Percentiles rank a stretch among this genome's conserved stretches.
phyloP scores from a whole-genome alignment of 306 rosid species.

The Amphicarpaea edgeworthii region DNA sequence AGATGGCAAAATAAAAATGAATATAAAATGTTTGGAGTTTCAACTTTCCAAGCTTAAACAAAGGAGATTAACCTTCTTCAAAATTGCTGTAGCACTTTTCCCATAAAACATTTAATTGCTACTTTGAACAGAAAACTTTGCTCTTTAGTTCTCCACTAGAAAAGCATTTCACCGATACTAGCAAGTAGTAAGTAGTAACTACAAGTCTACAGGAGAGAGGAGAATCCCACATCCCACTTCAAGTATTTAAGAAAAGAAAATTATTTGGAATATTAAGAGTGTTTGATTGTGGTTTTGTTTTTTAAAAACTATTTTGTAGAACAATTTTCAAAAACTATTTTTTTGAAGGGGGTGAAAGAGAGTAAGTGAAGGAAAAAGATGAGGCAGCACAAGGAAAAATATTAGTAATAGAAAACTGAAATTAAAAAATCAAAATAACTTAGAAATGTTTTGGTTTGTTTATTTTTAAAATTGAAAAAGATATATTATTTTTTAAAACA shows the following conservation, averaged over 20 bases:
- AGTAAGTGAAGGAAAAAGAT: neutral
- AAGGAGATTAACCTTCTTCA: neutral
- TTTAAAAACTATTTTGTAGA: neutral
- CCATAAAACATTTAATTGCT: conserved; percentile 12
- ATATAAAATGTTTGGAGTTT: neutral
- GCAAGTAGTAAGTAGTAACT: conserved; percentile 14
- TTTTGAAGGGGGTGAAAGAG: neutral
- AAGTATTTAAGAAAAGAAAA: conserved; percentile 24
- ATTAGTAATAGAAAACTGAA: neutral
- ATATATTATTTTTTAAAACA: too few relatives aligned
- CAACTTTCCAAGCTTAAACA: conserved; percentile 21
- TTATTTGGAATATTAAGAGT: neutral
- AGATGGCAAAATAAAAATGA: neutral
- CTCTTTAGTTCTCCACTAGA: conserved; percentile 18
- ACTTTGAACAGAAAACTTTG: conserved; percentile 16
- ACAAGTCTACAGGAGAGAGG: neutral
- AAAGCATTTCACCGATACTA: conserved; percentile 14
- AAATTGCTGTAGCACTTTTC: neutral
- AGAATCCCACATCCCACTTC: conserved; percentile 30
- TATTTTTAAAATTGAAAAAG: neutral
- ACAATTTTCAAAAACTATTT: neutral
- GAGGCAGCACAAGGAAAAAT: neutral
- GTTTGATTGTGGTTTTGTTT: neutral
- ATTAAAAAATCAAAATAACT: neutral
- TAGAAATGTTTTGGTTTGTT: neutral